Evolutionary conservation across 371 early-diverging fungal species (phyloP).

Genomic region (Haplosporangium sp.): DNA sequence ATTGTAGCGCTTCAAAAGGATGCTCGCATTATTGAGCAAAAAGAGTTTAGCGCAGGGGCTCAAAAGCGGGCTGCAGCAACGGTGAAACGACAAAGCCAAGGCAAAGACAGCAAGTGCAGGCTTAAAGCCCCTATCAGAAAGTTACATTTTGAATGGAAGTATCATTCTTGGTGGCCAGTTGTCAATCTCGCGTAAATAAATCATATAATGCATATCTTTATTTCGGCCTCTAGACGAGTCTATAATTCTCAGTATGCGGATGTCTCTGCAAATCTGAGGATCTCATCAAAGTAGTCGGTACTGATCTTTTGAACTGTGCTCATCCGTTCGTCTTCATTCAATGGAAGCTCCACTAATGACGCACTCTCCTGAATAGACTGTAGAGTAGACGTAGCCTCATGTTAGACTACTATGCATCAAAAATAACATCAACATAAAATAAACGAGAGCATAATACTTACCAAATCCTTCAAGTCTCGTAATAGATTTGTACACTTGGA

Average conservation of each 20-base stretch:
- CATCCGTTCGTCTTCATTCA: conserved; percentile 45
- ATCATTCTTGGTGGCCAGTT: conserved; percentile 67
- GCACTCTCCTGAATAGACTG: conserved; percentile 39
- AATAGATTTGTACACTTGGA: conserved; percentile 43
- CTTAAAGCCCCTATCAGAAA: conserved; percentile 21
- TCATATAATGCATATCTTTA: background rate
- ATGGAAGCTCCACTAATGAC: conserved; percentile 22
- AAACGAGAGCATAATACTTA: conserved; percentile 1
- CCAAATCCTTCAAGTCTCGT: conserved; percentile 31
- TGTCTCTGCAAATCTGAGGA: conserved; percentile 37
- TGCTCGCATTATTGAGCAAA: conserved; percentile 30
- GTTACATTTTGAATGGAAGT: conserved; percentile 57
- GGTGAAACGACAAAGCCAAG: conserved; percentile 3
- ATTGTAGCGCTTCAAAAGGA: conserved; percentile 39
- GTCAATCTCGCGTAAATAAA: conserved; percentile 29
- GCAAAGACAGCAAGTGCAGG: background rate
- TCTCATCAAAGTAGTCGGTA: conserved; percentile 50
- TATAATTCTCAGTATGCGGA: conserved; percentile 19
- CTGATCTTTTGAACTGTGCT: conserved; percentile 47
- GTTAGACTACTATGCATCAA: background rate
- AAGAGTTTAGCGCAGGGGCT: background rate
- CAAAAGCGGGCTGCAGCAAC: background rate
- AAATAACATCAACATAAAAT: background rate
- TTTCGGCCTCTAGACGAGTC: background rate
- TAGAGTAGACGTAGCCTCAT: background rate